A percentile compares a stretch with the other conserved stretches of the same genome.
phyloP scores from a whole-genome alignment of 345 rosid species.

The Psidium friedrichsthalianum region DNA sequence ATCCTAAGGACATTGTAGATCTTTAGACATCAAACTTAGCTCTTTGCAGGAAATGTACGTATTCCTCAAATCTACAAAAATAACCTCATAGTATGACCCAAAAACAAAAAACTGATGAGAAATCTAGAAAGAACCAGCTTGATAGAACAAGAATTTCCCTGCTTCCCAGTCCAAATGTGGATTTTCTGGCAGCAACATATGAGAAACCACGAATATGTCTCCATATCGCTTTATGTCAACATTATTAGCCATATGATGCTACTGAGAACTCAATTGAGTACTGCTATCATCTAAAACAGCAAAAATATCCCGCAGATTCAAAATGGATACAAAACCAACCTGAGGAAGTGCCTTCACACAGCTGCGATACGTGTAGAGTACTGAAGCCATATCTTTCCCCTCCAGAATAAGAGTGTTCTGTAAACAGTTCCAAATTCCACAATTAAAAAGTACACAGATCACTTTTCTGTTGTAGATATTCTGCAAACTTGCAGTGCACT shows the following conservation, averaged over 20 bases:
- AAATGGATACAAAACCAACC: slow-evolving; percentile 18
- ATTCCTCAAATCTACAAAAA: background rate
- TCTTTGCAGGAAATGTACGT: background rate
- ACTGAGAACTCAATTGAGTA: background rate
- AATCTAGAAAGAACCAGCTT: background rate
- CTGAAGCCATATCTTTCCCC: slow-evolving; percentile 96
- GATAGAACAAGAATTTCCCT: background rate
- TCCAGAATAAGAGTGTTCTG: slow-evolving; percentile 90
- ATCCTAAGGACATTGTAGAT: background rate
- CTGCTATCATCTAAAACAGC: background rate
- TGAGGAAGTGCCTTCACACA: slow-evolving; percentile 99
- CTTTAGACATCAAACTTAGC: background rate
- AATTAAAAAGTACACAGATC: background rate
- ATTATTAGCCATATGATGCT: background rate
- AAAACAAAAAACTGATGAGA: background rate
- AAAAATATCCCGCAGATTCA: background rate
- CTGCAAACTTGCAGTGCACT: background rate
- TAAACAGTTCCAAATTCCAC: slow-evolving; percentile 7
- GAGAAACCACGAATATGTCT: background rate
- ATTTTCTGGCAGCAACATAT: background rate
- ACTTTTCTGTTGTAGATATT: background rate
- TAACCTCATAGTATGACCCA: background rate
- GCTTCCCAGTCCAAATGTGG: background rate
- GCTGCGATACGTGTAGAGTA: slow-evolving; percentile 93
- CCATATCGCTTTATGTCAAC: background rate